These are phyloP conservation scores for Tetrahymena elliotti DNA, from an alignment of 73 alveolate genomes.

Conservation along the genomic window DNA sequence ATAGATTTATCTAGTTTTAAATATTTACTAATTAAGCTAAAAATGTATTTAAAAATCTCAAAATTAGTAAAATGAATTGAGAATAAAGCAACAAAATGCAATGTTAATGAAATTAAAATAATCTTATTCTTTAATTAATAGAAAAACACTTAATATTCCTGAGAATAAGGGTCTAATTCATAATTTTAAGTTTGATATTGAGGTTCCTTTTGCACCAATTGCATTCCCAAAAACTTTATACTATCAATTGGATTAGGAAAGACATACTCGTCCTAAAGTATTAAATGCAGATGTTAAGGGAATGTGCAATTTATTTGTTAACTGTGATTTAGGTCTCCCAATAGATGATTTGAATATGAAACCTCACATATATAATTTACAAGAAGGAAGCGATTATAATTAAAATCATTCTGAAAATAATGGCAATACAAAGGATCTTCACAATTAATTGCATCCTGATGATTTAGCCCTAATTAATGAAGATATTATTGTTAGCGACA, in stretches of 20 bases:
- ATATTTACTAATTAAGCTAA: background rate
- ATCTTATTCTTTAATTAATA: background rate
- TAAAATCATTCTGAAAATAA: background rate
- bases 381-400: background rate
- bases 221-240: background rate
- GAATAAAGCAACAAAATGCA: background rate
- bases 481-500: background rate
- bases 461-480: background rate
- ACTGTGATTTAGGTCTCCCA: background rate
- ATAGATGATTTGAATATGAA: background rate
- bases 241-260: background rate
- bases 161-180: background rate
- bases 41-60: background rate
- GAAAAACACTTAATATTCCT: background rate
- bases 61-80: background rate
- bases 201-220: background rate
- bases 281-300: background rate
- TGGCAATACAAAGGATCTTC: background rate
- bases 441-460: background rate
- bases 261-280: background rate
- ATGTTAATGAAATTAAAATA: background rate
- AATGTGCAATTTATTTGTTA: background rate
- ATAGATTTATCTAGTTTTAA: background rate
- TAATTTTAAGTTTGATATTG: background rate
- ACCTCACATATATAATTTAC: background rate